Percentiles rank a stretch among this genome's conserved stretches.
Conservation (phyloP, 1,284 basidiomycete genomes). For the Leccinum fuscescens region DNA sequence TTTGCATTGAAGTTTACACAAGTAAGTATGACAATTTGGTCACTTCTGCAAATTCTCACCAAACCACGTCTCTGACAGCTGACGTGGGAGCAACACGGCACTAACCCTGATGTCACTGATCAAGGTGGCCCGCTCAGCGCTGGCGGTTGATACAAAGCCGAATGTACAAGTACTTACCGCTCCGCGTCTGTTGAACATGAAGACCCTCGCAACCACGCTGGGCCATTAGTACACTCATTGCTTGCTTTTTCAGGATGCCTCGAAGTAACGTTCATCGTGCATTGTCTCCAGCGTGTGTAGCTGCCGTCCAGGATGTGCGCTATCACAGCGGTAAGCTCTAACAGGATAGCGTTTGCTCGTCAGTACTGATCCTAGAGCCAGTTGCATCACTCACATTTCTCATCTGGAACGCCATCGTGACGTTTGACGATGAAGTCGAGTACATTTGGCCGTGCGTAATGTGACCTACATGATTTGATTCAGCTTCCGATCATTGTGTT, state of each 20-base stretch:
- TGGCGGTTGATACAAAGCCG: not conserved
- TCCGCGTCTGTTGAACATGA: not conserved
- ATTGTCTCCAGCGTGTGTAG: not conserved
- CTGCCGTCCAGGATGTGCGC: not conserved
- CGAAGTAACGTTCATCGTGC: not conserved
- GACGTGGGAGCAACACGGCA: not conserved
- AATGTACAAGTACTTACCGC: not conserved
- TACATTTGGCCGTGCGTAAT: slow-evolving; percentile 25
- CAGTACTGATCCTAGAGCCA: not conserved
- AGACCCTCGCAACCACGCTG: not conserved
- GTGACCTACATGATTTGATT: not conserved
- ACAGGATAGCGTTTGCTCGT: not conserved
- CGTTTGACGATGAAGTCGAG: not conserved
- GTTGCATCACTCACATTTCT: not conserved
- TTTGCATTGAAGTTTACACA: not conserved
- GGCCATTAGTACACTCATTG: not conserved
- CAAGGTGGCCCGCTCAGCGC: not conserved
- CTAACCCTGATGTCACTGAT: not conserved
- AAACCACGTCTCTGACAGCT: not conserved
- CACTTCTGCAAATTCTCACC: not conserved
- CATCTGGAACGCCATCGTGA: not conserved
- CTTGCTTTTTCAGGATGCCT: not conserved
- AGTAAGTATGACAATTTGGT: not conserved
- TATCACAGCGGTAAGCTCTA: not conserved
- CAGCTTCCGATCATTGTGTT: not conserved